A percentile compares a stretch with the other conserved stretches of the same genome.
These are phyloP conservation scores for Gnomoniopsis sp. DNA, from an alignment of 2,329 filamentous ascomycete species.

Conservation along the genomic window DNA sequence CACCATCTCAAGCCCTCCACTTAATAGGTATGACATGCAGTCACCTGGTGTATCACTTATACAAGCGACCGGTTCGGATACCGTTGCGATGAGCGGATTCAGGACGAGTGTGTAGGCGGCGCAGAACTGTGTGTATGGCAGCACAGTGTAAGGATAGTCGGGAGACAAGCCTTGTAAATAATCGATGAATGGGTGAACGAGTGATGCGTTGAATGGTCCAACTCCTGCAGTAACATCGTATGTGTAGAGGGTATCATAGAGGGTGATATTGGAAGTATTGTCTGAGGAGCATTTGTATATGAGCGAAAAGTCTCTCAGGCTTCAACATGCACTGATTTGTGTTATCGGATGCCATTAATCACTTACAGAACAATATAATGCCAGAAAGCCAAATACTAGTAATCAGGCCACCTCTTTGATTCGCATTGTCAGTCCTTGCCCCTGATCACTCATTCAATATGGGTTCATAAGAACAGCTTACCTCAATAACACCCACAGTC, in stretches of 20 bases:
- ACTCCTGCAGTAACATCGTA: slow-evolving; percentile 19
- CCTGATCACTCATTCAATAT: too few species aligned
- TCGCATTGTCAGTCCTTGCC: too few species aligned
- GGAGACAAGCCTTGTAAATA: neutral
- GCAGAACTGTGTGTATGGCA: slow-evolving; percentile 13
- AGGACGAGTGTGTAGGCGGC: slow-evolving; percentile 15
- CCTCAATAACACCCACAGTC: too few species aligned
- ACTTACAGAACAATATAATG: neutral
- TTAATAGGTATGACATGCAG: slow-evolving; percentile 17
- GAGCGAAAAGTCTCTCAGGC: neutral
- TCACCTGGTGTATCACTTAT: neutral
- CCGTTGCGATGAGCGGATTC: slow-evolving; percentile 12
- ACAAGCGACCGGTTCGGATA: slow-evolving; percentile 1
- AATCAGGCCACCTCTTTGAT: too few species aligned
- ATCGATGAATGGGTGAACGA: slow-evolving; percentile 12
- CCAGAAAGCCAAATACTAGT: neutral
- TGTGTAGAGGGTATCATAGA: slow-evolving; percentile 18
- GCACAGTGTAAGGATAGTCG: slow-evolving; percentile 1
- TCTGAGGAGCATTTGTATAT: neutral
- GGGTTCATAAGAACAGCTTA: too few species aligned
- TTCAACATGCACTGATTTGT: neutral
- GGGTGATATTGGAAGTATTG: slow-evolving; percentile 16
- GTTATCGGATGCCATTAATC: neutral
- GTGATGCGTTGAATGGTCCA: slow-evolving; percentile 19
- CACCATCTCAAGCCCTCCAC: slow-evolving; percentile 16